Evolutionary conservation across 2,329 filamentous ascomycete species (phyloP), one percentile per base, ranked within the genome.

Genomic region (Aaosphaeria arxii): DNA sequence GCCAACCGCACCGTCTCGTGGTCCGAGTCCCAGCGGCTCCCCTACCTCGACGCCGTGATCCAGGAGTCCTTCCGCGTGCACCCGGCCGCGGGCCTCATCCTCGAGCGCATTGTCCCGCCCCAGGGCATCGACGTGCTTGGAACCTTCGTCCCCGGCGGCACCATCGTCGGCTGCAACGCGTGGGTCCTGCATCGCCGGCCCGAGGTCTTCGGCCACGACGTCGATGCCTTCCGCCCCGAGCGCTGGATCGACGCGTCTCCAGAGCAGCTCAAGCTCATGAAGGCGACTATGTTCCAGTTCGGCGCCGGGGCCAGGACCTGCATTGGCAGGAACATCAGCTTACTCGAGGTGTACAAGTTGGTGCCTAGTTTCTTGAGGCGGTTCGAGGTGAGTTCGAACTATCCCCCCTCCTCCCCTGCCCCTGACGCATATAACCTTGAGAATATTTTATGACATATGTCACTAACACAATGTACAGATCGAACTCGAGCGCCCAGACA

Each of bases 61-160:
- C 88, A 91, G 61, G 89, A 94, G 67, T 82, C 85, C 4, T 88
- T 91, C 73, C 82, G 88, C 9, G 64, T 90, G 57, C 87, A 91
- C 64, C 88, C 89, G 0, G 86, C 88, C 0, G 79, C 86, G 0
- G 88, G 87, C 0, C 72, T 91, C 5, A 83, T 85, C 0, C 75
- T 92, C 40, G 88, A 92, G 68, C 80, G 89, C 50, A 75, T 91
- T 41, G 86, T 89, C 0, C 88, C 88, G 0, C 69, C 76, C 0
- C 74, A 79, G 17, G 87, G 87, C 7, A 75, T 78, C 28, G 80
- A 84, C 40, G 85, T 90, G 45, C 77, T 79, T 1, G 86, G 84
- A 1, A 67, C 76, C 11, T 80, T 77, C 47, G 75, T 91, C 30
- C 80, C 80, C 4, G 87, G 83, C 1, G 87, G 87, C 5, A 89